Evolutionary conservation across 2,329 filamentous ascomycete genomes (phyloP).

Genomic region (Incumbomyces delicatus): DNA sequence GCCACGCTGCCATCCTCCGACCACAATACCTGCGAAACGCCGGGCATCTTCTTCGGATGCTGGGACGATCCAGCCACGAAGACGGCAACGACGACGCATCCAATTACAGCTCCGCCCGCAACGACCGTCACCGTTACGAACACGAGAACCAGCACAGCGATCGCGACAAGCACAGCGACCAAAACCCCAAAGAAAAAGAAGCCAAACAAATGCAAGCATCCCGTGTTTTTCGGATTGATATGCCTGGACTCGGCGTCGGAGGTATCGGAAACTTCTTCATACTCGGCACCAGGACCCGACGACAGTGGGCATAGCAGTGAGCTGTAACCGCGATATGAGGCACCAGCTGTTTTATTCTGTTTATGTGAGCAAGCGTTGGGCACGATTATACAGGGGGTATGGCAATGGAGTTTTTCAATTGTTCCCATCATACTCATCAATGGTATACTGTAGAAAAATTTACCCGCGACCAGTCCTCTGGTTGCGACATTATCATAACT

Average conservation of each 20-base stretch:
- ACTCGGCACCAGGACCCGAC: not conserved
- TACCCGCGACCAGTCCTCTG: too few species aligned
- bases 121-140: slow-evolving; percentile 12
- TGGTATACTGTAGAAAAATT: too few species aligned
- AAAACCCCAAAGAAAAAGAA: slow-evolving; percentile 7
- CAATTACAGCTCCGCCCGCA: slow-evolving; percentile 23
- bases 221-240: slow-evolving; percentile 22
- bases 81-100: slow-evolving; percentile 22
- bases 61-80: slow-evolving; percentile 26
- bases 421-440: too few species aligned
- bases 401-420: too few species aligned
- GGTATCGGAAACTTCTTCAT: not conserved
- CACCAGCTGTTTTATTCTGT: too few species aligned
- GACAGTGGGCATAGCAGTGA: slow-evolving; percentile 2
- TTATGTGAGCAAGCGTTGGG: too few species aligned
- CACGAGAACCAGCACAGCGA: slow-evolving; percentile 22
- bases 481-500: too few species aligned
- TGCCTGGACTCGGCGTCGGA: slow-evolving; percentile 17
- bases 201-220: slow-evolving; percentile 15
- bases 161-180: slow-evolving; percentile 15
- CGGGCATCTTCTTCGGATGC: slow-evolving; percentile 51
- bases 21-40: slow-evolving; percentile 36
- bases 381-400: too few species aligned
- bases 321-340: not conserved
- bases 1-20: slow-evolving; percentile 7